Conservation (phyloP, 257 asterid species). For the Nicotiana paniculata region DNA sequence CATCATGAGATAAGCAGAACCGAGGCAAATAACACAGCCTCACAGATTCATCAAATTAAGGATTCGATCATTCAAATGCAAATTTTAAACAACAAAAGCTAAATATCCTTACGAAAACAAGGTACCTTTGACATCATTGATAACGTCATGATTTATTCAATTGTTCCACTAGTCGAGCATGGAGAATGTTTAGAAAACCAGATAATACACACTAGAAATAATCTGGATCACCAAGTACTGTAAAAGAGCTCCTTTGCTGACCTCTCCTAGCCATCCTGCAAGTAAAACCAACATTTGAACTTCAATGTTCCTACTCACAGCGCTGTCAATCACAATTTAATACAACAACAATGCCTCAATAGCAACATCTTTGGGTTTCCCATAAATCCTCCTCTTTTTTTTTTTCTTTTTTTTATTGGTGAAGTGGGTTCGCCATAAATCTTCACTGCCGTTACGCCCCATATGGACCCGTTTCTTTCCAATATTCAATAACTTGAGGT, state of each 20-base stretch:
- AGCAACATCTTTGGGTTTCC: not conserved
- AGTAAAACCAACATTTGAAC: not conserved
- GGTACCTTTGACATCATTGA: slow-evolving; percentile 2
- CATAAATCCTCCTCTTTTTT: not conserved
- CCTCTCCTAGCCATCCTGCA: not conserved
- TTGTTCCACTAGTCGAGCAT: not conserved
- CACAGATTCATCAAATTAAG: not conserved
- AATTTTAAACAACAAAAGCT: not conserved
- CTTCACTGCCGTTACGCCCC: not conserved
- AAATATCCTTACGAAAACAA: not conserved
- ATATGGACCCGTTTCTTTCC: not conserved
- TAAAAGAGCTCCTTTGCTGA: not conserved
- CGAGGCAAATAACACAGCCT: not conserved
- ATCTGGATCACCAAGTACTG: not conserved
- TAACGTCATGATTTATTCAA: not conserved
- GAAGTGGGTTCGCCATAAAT: not conserved
- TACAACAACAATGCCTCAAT: not conserved
- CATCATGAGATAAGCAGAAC: not conserved
- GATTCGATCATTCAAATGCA: not conserved
- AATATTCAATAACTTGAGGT: not conserved
- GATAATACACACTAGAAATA: not conserved
- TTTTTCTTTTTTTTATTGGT: too few relatives aligned
- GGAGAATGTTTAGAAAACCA: not conserved
- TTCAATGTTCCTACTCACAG: not conserved
- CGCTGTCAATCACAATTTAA: not conserved